Base-by-base conservation (phyloP, 768 basidiomycete genomes). In the Hirschioporus abietinus region DNA sequence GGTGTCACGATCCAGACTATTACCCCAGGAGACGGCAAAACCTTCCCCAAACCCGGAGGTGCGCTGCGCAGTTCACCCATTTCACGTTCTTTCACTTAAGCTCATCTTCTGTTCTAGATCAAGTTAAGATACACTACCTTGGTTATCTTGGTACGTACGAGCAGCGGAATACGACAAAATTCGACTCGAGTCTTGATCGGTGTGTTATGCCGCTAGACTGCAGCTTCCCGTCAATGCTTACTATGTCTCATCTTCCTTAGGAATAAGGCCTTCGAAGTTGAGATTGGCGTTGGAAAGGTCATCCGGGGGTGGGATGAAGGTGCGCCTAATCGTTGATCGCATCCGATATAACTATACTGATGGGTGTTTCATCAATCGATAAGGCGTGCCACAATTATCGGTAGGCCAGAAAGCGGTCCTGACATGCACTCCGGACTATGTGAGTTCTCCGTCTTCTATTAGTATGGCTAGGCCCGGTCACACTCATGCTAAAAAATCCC, bases 271-370 rank as follows among this genome's bases (percentile, higher is more conserved):
- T 94, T 95, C 75, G 71, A 76, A 68, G 92, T 90, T 2, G 73
- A 84, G 73, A 93, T 94, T 69, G 92, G 93, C 60, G 79, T 86
- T 23, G 90, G 91, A 8, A 87, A 88, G 73, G 93, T 96, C 61
- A 95, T 96, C 78, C 89, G 82, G 73, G 92, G 93, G 34, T 95
- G 93, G 94, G 93, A 95, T 72, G 91, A 94, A 76, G 93, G 94
- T 89, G 70, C 71, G 83, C 77, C 36, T 27, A 8, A 17, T 36
- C 60, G n/a, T 26, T 9, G 7, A 63, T 30, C 9, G 18, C 60
- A 23, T 58, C 27, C n/a, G n/a, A 64, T 70, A 63, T 66, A 25
- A 25, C n/a, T 27, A 27, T 63, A 27, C 42, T 36, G 57, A 27
- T 1, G 66, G 68, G n/a, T 65, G 63, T 70, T 68, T 67, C 74